Evolutionary conservation across 352 stramenopile genomes (phyloP).

Genomic region (Globisporangium irregulare): DNA sequence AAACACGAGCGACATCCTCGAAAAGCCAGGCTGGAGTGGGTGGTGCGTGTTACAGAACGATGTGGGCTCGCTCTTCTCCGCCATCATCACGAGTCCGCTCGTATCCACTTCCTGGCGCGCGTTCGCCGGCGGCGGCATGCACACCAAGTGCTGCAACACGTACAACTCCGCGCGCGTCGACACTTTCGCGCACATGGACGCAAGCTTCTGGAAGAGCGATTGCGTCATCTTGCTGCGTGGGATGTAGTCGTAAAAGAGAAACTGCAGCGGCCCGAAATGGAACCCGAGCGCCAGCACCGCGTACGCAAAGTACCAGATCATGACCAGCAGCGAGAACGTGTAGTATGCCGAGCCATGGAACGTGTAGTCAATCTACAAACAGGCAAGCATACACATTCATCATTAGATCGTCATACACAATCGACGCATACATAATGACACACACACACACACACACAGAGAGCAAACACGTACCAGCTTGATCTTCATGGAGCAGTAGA

Average conservation of each 20-base stretch:
- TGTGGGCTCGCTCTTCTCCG: conserved; percentile 25
- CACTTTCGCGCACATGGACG: conserved; percentile 32
- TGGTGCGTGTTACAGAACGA: conserved; percentile 5
- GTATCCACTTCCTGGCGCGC: conserved; percentile 12
- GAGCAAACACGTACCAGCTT: conserved; percentile 35
- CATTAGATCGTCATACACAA: not conserved
- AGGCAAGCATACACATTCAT: conserved; percentile 1
- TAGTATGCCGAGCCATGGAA: conserved; percentile 77
- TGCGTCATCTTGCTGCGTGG: conserved; percentile 52
- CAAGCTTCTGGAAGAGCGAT: conserved; percentile 42
- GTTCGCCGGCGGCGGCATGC: conserved; percentile 26
- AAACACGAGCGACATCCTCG: conserved; percentile 55
- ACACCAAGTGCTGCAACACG: conserved; percentile 51
- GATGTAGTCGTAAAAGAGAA: conserved; percentile 77
- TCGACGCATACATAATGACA: not conserved
- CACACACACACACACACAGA: conserved; percentile 6
- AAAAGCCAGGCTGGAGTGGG: conserved; percentile 24
- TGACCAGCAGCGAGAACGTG: conserved; percentile 54
- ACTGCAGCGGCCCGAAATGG: conserved; percentile 73
- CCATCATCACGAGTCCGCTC: conserved; percentile 17
- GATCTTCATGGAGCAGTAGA: conserved; percentile 80
- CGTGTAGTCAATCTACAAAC: conserved; percentile 64
- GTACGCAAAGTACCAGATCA: conserved; percentile 67
- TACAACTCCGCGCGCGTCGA: conserved; percentile 51
- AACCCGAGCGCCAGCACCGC: conserved; percentile 71